Base-by-base conservation (phyloP, 176 grass and related monocot genomes). In the Carex parvula region DNA sequence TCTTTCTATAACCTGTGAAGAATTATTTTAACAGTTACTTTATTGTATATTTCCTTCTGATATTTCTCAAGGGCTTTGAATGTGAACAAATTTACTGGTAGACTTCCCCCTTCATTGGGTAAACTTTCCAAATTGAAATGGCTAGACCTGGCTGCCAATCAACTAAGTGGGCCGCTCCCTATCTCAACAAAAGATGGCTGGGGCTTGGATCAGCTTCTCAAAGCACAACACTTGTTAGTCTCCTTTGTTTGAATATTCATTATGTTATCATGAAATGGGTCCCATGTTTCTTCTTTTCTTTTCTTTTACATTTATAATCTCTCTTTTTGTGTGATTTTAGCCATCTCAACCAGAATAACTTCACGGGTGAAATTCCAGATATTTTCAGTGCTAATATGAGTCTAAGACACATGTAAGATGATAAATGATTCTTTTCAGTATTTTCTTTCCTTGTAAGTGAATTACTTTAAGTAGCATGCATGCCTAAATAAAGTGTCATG, bases 341-440 rank as follows among this genome's bases (percentile, higher is more conserved):
- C 68, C 92, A 97, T 90, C 84, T 97, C 84, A 97, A 94, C 80
- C 8, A 64, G 77, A 97, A 97, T 79, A 55, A 21, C 48, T 82
- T 97, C 24, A 70, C 90, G 67, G 94, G 90, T 62, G 26, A 32
- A 9, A 85, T 97, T 52, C 92, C 89, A 58, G 83, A 37, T 63
- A 65, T 97, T 21, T 97, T 97, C 85, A 91, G 59, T 64, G 85
- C 90, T 13, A 24, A 2, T 4, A 97, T 94, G 94, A 0, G 0
- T 1, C 84, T 97, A 76, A 85, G 59, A 71, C 94, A 94, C 79
- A 81, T 94, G 92, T 97, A 88, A 94, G 90, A 67, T 84, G 84
- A 56, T 79, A 71, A 75, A 16, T 66, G 5, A 29, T 53, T 75
- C 17, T 53, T 53, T 75, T 30, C 8, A 24, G 1, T 21, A 63